Base-by-base conservation (phyloP, 2,329 filamentous ascomycete genomes). In the Magnaporthiopsis incrustans region DNA sequence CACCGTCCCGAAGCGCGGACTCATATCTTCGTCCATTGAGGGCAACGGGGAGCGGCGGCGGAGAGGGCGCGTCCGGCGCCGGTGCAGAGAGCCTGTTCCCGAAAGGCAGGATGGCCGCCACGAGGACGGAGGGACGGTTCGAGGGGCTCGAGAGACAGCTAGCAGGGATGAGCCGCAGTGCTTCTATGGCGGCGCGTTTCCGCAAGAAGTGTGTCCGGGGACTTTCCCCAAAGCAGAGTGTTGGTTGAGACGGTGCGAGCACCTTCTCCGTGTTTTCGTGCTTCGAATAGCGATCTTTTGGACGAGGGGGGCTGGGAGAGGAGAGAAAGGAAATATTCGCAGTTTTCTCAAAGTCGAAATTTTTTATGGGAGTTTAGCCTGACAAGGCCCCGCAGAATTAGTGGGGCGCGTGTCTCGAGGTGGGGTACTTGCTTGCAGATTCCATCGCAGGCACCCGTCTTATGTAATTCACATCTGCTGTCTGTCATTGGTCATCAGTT, bases 151-250 rank as follows among this genome's bases (percentile, higher is more conserved):
- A 78, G 79, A 79, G 79, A 80, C 79, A 80, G 79, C 80, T 79
- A 77, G 82, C 84, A 81, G 82, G 86, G 86, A 85, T 92, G 79
- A 93, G 89, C 92, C 92, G 91, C 92, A 82, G 84, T 92, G 92
- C 93, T 96, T 96, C 88, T 97, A 93, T 96, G 94, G 92, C 93
- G 93, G 92, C 91, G 93, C 92, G 91, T 97, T 96, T 96, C 92
- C 91, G 92, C 93, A 85, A 70, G 72, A 70, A 74, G 80, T 88
- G 80, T 88, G 93, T 97, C 94, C 94, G 94, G 94, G 94, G 94
- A 98, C 94, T 98, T 98, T 98, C 94, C 94, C 94, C 92, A 95
- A 97, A 97, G 93, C 93, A 78, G 69, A 77, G 71, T 71, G 71
- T 68, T 72, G 74, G 74, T 32, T 62, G 61, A 62, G 50, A 57